phyloP scores from a whole-genome alignment of 202 grass and related monocot species.

The Hordeum pubiflorum region DNA sequence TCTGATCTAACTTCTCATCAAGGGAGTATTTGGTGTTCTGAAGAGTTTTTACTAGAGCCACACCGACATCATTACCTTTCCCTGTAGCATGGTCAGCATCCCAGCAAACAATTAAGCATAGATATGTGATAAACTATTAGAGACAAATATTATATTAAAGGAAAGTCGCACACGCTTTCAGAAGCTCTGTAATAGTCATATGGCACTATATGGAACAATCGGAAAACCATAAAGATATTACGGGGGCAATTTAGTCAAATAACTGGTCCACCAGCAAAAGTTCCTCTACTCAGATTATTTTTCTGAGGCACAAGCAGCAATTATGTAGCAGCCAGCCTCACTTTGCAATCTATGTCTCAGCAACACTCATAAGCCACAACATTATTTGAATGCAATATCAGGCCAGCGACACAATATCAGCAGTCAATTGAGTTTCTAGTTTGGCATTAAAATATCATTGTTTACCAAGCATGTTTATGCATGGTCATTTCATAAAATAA shows the following conservation, averaged over 20 bases:
- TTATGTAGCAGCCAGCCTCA: background rate
- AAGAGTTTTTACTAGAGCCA: constrained; percentile 69
- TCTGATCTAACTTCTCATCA: constrained; percentile 80
- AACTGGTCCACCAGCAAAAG: background rate
- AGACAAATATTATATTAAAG: background rate
- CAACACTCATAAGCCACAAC: constrained; percentile 12
- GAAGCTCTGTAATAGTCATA: constrained; percentile 7
- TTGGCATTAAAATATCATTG: background rate
- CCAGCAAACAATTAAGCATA: constrained; percentile 13
- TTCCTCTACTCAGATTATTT: background rate
- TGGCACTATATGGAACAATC: constrained; percentile 2
- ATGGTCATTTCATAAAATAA: background rate
- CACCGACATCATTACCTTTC: constrained; percentile 74
- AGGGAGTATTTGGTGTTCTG: constrained; percentile 80
- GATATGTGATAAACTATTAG: background rate
- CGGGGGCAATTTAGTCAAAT: background rate
- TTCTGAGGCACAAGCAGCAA: background rate
- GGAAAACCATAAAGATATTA: background rate
- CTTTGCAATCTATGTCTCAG: background rate
- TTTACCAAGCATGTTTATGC: constrained; percentile 4
- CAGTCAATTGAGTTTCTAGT: background rate
- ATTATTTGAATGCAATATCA: constrained; percentile 8
- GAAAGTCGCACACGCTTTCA: background rate
- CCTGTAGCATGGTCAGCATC: constrained; percentile 34
- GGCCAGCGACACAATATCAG: background rate